Base-by-base conservation (phyloP, 768 basidiomycete genomes). In the Tylopilus vinaceipallidus region DNA sequence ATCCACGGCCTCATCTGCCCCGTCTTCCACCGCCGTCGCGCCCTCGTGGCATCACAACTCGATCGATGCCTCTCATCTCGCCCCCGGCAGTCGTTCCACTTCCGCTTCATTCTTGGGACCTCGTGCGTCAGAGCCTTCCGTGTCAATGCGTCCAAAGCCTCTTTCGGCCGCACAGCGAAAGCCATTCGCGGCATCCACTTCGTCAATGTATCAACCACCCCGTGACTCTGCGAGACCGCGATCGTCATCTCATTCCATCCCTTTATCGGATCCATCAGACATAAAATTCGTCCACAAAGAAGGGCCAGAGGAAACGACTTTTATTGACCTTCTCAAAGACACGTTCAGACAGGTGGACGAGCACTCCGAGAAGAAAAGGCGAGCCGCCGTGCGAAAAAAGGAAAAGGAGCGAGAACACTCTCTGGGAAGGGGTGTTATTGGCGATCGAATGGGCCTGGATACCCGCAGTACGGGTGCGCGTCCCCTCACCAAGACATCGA, bases 301-400 rank as follows among this genome's bases (percentile, higher is more conserved):
- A 9, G 57, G 60, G n/a, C 60, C 62, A n/a, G 60, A 64, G 26
- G 57, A 64, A 12, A 17, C 29, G 7, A 27, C 43, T 14, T 66
- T 66, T 43, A 40, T 64, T 12, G 51, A 59, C 6, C 60, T 67
- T 16, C 62, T 67, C 36, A 53, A 53, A 24, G 52, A 62, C n/a
- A 52, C 55, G 8, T 57, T 56, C 27, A 57, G 35, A 22, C 46
- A 58, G n/a, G 17, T 65, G 16, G 65, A 67, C 23, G 50, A 52
- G 29, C 65, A 69, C 38, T 50, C 66, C 11, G 43, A 43, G 36
- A 62, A 56, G 49, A 67, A 67, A 48, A 60, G 69, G 39, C 52
- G 46, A 13, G 19, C 43, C 17, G 53, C 26, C n/a, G 55, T 37
- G 8, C 50, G 58, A 6, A 43, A 29, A 34, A 53, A 44, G 36